Conservation (phyloP, 2,329 filamentous ascomycete species). For the Cytospora paraplurivora region DNA sequence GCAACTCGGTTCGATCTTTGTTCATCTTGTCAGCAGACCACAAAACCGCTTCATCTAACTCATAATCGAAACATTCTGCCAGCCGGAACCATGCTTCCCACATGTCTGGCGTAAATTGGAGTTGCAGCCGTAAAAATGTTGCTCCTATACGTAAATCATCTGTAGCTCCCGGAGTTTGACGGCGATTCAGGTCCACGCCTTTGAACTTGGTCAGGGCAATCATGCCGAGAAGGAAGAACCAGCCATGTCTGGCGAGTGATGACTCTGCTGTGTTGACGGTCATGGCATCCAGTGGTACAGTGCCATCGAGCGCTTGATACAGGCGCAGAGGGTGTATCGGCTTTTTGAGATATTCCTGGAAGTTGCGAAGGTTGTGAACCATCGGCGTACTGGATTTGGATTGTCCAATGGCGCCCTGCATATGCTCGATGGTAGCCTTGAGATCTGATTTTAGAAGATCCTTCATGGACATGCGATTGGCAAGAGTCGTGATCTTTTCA, state of each 20-base stretch:
- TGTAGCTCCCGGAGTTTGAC: slow-evolving; percentile 75
- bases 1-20: slow-evolving; percentile 73
- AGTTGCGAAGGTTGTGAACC: slow-evolving; percentile 83
- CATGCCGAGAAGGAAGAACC: slow-evolving; percentile 91
- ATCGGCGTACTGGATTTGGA: slow-evolving; percentile 79
- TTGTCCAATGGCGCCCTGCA: slow-evolving; percentile 82
- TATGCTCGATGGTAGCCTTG: slow-evolving; percentile 86
- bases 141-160: slow-evolving; percentile 83
- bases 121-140: slow-evolving; percentile 76
- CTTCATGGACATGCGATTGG: slow-evolving; percentile 82
- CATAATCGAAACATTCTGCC: slow-evolving; percentile 84
- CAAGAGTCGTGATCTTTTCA: slow-evolving; percentile 80
- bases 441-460: slow-evolving; percentile 90
- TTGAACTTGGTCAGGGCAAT: slow-evolving; percentile 85
- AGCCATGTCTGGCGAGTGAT: slow-evolving; percentile 76
- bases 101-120: slow-evolving; percentile 77
- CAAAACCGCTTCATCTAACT: slow-evolving; percentile 82
- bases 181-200: slow-evolving; percentile 68
- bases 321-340: slow-evolving; percentile 81
- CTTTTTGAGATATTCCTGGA: slow-evolving; percentile 78
- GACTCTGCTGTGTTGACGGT: slow-evolving; percentile 69
- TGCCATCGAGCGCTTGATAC: slow-evolving; percentile 78
- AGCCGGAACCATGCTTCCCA: slow-evolving; percentile 93
- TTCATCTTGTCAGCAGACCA: slow-evolving; percentile 94
- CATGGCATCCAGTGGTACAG: slow-evolving; percentile 72